These are phyloP conservation scores for Rhamnella rubrinervis DNA, from an alignment of 331 rosid species.

Conservation along the genomic window DNA sequence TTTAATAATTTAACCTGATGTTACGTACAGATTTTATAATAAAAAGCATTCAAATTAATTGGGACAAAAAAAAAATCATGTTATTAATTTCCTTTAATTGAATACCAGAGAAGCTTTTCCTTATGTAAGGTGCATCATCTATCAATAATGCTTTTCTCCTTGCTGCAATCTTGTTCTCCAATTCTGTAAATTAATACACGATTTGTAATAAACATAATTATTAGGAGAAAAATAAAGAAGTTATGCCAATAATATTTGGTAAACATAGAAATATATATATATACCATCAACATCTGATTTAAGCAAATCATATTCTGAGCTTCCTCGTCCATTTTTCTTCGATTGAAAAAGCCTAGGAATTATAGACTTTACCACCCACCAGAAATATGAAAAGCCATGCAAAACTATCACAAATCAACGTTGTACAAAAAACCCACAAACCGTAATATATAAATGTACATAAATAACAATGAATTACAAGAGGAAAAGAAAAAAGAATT, in stretches of 20 bases:
- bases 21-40: background rate
- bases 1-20: background rate
- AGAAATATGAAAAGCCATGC: background rate
- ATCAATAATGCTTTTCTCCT: constrained; percentile 61
- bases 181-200: constrained; percentile 27
- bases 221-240: background rate
- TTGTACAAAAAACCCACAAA: background rate
- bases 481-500: background rate
- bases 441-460: background rate
- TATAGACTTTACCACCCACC: constrained; percentile 46
- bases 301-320: constrained; percentile 49
- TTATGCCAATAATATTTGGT: background rate
- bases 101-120: constrained; percentile 60
- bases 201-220: background rate
- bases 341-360: constrained; percentile 78
- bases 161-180: constrained; percentile 49
- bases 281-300: constrained; percentile 46
- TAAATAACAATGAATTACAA: background rate
- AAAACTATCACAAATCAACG: background rate
- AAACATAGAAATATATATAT: constrained; percentile 19
- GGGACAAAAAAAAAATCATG: background rate
- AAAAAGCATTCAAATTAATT: background rate
- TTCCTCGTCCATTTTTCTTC: constrained; percentile 44
- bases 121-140: constrained; percentile 40
- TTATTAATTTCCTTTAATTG: background rate